phyloP scores from a whole-genome alignment of 805 yeast species.

The Cyberlindnera mississippiensis region DNA sequence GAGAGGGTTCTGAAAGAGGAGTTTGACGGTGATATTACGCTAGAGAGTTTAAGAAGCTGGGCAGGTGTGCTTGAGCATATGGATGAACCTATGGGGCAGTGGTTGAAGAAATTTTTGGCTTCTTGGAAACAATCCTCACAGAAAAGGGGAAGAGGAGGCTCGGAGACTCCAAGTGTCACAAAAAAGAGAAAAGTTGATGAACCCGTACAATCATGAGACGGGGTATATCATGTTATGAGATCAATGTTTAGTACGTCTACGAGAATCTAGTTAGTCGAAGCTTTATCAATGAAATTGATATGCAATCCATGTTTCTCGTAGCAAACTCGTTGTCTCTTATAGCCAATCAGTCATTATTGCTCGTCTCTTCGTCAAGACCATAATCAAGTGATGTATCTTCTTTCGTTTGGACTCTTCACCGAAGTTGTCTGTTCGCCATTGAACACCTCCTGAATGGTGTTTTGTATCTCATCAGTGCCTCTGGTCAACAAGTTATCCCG shows the following conservation, averaged over 20 bases:
- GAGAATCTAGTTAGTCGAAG: no score
- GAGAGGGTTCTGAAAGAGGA: slow-evolving; percentile 2
- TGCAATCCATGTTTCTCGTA: no score
- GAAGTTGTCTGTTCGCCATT: neutral
- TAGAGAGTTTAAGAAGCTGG: slow-evolving; percentile 7
- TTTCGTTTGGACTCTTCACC: slow-evolving; percentile 4
- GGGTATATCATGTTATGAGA: no score
- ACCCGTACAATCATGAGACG: no score
- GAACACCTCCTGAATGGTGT: neutral
- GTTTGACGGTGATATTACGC: slow-evolving; percentile 7
- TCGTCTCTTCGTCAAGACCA: neutral
- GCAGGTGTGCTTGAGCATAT: slow-evolving; percentile 8
- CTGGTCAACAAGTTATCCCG: neutral
- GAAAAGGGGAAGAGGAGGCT: neutral
- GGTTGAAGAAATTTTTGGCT: slow-evolving; percentile 11
- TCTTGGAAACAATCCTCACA: slow-evolving; percentile 1
- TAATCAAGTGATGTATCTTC: neutral
- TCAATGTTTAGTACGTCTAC: no score
- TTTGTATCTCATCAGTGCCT: neutral
- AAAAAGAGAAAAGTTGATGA: slow-evolving; percentile 1
- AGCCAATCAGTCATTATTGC: neutral
- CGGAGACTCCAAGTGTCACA: neutral
- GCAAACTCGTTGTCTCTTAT: neutral
- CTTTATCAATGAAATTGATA: no score
- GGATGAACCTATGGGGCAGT: slow-evolving; percentile 10